Evolutionary conservation across 2,329 filamentous ascomycete genomes (phyloP).

Genomic region (Erysiphe pisi): DNA sequence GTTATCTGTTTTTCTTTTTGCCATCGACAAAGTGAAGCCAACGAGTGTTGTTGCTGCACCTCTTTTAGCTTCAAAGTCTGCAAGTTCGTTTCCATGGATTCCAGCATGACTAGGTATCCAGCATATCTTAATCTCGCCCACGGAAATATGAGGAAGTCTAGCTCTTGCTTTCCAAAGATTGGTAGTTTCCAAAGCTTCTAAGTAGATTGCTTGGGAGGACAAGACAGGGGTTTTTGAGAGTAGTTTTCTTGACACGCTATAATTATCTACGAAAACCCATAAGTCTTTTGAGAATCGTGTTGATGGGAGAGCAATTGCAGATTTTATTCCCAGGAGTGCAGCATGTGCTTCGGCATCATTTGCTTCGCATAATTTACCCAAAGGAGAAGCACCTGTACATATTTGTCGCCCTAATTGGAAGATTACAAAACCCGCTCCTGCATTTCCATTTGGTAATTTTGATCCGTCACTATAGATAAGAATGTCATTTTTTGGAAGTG

Average conservation of each 20-base stretch:
- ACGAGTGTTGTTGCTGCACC: not conserved
- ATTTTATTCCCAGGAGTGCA: not conserved
- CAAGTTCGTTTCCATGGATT: no score
- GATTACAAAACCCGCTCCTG: not conserved
- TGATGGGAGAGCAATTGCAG: not conserved
- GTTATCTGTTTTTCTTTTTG: not conserved
- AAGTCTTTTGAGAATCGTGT: not conserved
- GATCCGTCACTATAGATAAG: conserved; percentile 6
- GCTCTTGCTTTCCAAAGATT: conserved; percentile 28
- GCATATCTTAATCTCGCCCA: not conserved
- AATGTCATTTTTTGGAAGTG: conserved; percentile 1
- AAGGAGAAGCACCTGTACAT: not conserved
- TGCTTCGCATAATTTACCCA: not conserved
- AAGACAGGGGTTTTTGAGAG: no score
- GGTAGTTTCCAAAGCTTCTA: not conserved
- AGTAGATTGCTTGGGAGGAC: conserved; percentile 29
- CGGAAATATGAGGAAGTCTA: not conserved
- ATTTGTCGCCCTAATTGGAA: conserved; percentile 7
- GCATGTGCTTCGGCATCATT: conserved; percentile 8
- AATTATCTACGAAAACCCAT: no score
- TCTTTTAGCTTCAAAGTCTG: no score
- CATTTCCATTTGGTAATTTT: not conserved
- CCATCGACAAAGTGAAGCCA: not conserved
- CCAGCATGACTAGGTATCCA: no score
- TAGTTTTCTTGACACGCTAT: no score